Evolutionary conservation across 495 filamentous ascomycete genomes (phyloP), one percentile per base, ranked within the genome.

Genomic region (Aspergillus ostianus): DNA sequence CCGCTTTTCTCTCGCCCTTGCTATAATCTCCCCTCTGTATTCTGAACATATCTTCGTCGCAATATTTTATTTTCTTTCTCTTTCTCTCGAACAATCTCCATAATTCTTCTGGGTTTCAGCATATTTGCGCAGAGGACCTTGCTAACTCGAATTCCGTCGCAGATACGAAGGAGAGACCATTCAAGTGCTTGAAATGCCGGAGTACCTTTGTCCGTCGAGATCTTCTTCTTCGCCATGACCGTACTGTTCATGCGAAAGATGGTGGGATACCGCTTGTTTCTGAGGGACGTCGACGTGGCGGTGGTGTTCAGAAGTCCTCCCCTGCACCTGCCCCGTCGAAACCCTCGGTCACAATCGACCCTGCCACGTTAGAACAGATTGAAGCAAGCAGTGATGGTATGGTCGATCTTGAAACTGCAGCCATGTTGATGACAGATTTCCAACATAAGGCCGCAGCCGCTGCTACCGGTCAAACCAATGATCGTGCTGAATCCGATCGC

Each of bases 121-220:
- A 36, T 50, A 23, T 32, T 17, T n/a, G 52, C 10, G 27, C 47
- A n/a, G 9, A 4, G 27, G 3, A 18, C 23, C 18, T 51, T 18
- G 47, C 58, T 67, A 19, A 70, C 57, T 56, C 63, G 67, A 56
- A 4, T 19, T 29, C 17, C 55, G 61, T 41, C 50, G 65, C 77
- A 97, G 93, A 97, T 77, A 98, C 94, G 53, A 98, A 98, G 80
- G 94, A 98, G 76, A 90, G 94, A 59, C 94, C 94, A 36, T 98
- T 98, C 84, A 97, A 97, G 71, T 98, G 94, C 78, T 79, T 88
- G 70, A 98, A 98, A 80, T 98, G 94, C 78, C 85, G 93, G 67
- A 98, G 94, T 82, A 98, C 94, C 58, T 98, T 98, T 68, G 94
- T 98, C 63, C 90, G 94, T 73, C 90, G 94, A 77, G 94, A 98